Base-by-base conservation (phyloP, 768 basidiomycete species). In the Termitomyces sp. region DNA sequence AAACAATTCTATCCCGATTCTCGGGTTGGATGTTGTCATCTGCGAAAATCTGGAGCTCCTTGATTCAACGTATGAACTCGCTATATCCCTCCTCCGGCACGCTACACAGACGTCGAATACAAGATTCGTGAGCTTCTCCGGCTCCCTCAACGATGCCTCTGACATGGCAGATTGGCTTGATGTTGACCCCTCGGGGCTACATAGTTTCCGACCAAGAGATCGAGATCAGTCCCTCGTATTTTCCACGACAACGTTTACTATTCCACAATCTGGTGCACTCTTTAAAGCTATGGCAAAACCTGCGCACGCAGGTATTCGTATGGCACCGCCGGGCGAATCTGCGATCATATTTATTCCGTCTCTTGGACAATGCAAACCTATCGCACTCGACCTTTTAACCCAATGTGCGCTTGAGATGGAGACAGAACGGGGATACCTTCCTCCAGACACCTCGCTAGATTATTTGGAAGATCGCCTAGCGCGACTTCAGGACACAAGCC, bases 281-380 rank as follows among this genome's bases (percentile, higher is more conserved):
- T 87, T 94, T 73, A 95, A 94, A 66, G 82, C 87, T 2, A 97
- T 98, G 88, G 84, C 90, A 48, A 95, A 93, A 68, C 94, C 96
- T 3, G 85, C 88, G 2, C 91, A 95, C 70, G 72, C 84, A 10
- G 85, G 85, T n/a, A 84, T 97, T 58, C 80, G 73, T 57, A 67
- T 73, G 15, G 74, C 74, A 2, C 68, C 75, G 1, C 65, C 69
- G 13, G 75, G 72, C 7, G 80, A 81, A 56, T 75, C 80, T 3
- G 81, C 86, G 0, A 81, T 98, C 59, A 78, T 96, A 12, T 97
- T 98, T 70, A 92, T 97, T 1, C 90, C 97, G 3, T 94, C 94
- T 44, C 84, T 86, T 7, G 73, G 73, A 8, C 91, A 94, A 63
- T 94, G 93, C 66, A 75, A 76, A 26, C 66, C 79, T 1, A 82